phyloP scores from a whole-genome alignment of 352 stramenopile genomes.

The Phytophthora foliorum region DNA sequence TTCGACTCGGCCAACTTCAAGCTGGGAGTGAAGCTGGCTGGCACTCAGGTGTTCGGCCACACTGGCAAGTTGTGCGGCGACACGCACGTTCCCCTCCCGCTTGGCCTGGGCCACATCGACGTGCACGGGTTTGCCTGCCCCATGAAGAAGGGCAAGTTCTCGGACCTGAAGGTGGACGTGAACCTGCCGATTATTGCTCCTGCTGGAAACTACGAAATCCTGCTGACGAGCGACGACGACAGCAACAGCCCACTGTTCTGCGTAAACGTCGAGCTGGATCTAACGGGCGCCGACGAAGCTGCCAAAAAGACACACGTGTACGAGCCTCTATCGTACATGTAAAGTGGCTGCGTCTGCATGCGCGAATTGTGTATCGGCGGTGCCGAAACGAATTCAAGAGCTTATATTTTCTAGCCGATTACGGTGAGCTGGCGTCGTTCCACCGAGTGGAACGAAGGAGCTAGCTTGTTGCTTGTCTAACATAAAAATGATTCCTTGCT shows the following conservation, averaged over 20 bases:
- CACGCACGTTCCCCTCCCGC: slow-evolving; percentile 80
- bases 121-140: slow-evolving; percentile 85
- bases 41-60: slow-evolving; percentile 79
- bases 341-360: slow-evolving; percentile 27
- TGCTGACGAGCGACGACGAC: slow-evolving; percentile 68
- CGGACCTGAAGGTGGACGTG: slow-evolving; percentile 80
- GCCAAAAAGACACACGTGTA: slow-evolving; percentile 72
- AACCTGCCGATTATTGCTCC: slow-evolving; percentile 87
- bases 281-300: slow-evolving; percentile 47
- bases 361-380: slow-evolving; percentile 28
- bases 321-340: slow-evolving; percentile 77
- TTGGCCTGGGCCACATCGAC: slow-evolving; percentile 88
- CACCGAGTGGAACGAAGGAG: background rate
- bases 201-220: slow-evolving; percentile 84
- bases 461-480: slow-evolving; percentile 10
- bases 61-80: slow-evolving; percentile 80
- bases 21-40: slow-evolving; percentile 77
- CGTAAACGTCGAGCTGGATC: slow-evolving; percentile 80
- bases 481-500: slow-evolving; percentile 11
- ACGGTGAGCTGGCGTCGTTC: background rate
- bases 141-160: slow-evolving; percentile 69
- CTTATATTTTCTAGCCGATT: slow-evolving; percentile 26
- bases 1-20: slow-evolving; percentile 75
- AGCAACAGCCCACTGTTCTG: slow-evolving; percentile 69
- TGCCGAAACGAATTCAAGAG: slow-evolving; percentile 22